Base-by-base conservation (phyloP, 352 stramenopile genomes). In the Globisporangium viniferum region DNA sequence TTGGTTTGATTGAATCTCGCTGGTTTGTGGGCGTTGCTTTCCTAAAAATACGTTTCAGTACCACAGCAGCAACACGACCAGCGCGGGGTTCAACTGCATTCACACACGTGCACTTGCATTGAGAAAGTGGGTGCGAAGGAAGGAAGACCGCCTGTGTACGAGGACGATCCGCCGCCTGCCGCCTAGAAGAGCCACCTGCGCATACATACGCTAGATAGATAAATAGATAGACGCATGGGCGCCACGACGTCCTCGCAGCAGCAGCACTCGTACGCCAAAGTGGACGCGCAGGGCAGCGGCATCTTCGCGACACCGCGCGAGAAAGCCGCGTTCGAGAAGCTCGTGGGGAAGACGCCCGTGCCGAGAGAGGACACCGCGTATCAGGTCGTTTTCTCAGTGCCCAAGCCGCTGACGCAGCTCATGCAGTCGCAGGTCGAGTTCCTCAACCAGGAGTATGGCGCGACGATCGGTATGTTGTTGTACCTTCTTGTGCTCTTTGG, bases 291-390 rank as follows among this genome's bases (percentile, higher is more conserved):
- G 62, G 68, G 29, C 55, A 53, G 63, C 27, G 68, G 12, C 49
- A 67, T 87, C 35, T 91, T 91, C 59, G 65, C 79, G 35, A 90
- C 82, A 53, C 62, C 69, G 3, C 71, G 71, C 15, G 80, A 91
- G 71, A 80, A 82, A 59, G 68, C 70, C 14, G 84, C 87, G 5
- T 88, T 93, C 67, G 83, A 94, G 67, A 92, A 86, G 69, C 84
- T 94, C 62, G 75, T 90, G n/a, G 81, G 81, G 55, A 75, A 79
- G 53, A 67, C 71, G 33, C 71, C 80, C 4, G 69, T 89, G 41
- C 64, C 77, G 3, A 74, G 76, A 44, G 82, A 89, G 24, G 82
- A 94, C 59, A 44, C 64, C 12, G 83, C 79, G 56, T 93, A 89
- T 59, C 63, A 77, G 48, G 68, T 74, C 24, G 69, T 94, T 29